These are phyloP conservation scores for Phalaenopsis equestris DNA, from an alignment of 106 monocot genomes.

Conservation along the genomic window DNA sequence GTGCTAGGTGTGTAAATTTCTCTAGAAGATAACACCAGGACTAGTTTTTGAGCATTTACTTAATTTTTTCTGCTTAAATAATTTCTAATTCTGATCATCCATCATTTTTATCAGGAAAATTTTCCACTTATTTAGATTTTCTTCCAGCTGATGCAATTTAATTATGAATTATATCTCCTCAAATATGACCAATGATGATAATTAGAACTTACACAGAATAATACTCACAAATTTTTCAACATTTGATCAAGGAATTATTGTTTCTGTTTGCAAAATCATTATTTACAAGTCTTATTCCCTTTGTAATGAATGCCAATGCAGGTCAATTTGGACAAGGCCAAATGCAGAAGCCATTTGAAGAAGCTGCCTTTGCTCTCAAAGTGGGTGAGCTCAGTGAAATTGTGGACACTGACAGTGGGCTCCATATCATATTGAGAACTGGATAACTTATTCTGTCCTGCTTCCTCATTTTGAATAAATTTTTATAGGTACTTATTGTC, in stretches of 20 bases:
- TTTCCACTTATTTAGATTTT: no score
- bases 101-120: no score
- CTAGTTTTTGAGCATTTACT: no score
- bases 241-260: background rate
- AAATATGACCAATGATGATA: background rate
- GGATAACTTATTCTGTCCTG: constrained; percentile 17
- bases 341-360: constrained; percentile 95
- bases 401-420: constrained; percentile 88
- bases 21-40: no score
- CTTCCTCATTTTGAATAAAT: background rate
- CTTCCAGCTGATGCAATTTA: no score
- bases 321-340: constrained; percentile 67
- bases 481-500: background rate
- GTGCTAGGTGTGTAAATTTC: no score
- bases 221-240: no score
- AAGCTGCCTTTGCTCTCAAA: constrained; percentile 57
- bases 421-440: constrained; percentile 81
- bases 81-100: no score
- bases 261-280: background rate
- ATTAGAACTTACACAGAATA: background rate
- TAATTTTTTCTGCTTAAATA: no score
- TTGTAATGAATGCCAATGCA: constrained; percentile 12
- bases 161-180: no score
- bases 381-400: constrained; percentile 78
- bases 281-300: background rate